phyloP scores from a whole-genome alignment of 2,329 filamentous ascomycete species.

The Ceratocystis destructans region DNA sequence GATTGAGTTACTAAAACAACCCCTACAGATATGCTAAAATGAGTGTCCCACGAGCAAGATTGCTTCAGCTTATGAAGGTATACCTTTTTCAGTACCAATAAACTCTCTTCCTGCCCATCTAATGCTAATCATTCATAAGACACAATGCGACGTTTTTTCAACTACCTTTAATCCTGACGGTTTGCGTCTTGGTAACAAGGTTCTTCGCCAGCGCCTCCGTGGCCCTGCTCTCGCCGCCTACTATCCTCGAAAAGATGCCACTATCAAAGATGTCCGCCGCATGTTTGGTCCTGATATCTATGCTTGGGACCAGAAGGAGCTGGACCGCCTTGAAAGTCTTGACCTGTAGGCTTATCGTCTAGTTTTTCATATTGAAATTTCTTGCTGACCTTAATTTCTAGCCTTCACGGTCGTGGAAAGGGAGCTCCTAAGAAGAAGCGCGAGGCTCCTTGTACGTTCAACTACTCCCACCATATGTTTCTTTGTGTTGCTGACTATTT shows the following conservation, averaged over 20 bases:
- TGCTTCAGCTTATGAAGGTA: conserved; percentile 70
- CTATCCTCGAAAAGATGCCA: conserved; percentile 65
- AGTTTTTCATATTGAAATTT: background rate
- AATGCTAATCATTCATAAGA: conserved; percentile 36
- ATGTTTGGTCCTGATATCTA: conserved; percentile 52
- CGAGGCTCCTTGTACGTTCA: conserved; percentile 30
- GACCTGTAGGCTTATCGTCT: conserved; percentile 38
- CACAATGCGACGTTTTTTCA: conserved; percentile 83
- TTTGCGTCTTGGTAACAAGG: conserved; percentile 74
- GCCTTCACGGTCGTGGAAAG: conserved; percentile 66
- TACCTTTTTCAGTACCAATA: background rate
- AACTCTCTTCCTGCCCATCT: background rate
- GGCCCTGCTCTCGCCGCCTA: conserved; percentile 76
- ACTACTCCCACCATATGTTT: background rate
- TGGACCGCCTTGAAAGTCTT: conserved; percentile 65
- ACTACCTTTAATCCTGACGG: conserved; percentile 79
- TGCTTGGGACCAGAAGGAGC: conserved; percentile 61
- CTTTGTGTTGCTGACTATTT: conserved; percentile 6
- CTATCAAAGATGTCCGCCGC: conserved; percentile 59
- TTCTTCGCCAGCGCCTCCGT: conserved; percentile 74
- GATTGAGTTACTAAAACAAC: background rate
- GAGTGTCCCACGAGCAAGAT: conserved; percentile 46
- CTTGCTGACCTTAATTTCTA: conserved; percentile 16
- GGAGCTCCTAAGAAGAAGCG: conserved; percentile 80
- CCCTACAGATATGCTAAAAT: conserved; percentile 33